These are phyloP conservation scores for Parafenestella ontariensis DNA, from an alignment of 2,329 filamentous ascomycete species.

Conservation along the genomic window DNA sequence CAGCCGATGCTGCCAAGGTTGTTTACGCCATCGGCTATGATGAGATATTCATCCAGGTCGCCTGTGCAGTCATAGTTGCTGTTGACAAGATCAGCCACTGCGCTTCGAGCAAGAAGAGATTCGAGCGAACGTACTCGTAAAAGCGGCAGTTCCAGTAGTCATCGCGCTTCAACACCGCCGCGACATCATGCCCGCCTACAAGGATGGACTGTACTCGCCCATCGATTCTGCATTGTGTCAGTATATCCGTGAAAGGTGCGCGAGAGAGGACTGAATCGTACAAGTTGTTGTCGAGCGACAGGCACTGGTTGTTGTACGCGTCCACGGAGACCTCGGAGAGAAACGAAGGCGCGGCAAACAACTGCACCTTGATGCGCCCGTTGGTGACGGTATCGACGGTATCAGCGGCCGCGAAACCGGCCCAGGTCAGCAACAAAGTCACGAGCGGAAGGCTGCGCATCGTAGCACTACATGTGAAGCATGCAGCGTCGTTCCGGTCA, in stretches of 20 bases:
- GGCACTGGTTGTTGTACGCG: slow-evolving; percentile 36
- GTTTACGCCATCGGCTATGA: slow-evolving; percentile 40
- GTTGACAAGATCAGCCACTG: slow-evolving; percentile 6
- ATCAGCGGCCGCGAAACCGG: slow-evolving; percentile 11
- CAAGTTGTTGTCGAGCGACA: slow-evolving; percentile 44
- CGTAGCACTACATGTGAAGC: slow-evolving; percentile 14
- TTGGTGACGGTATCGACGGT: slow-evolving; percentile 30
- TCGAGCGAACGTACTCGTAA: slow-evolving; percentile 37
- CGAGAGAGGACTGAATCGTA: slow-evolving; percentile 13
- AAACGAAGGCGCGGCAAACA: slow-evolving; percentile 44
- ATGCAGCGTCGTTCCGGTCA: not conserved
- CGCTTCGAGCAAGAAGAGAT: not conserved
- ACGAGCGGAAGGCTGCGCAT: slow-evolving; percentile 11
- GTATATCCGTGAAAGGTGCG: not conserved
- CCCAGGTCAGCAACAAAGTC: slow-evolving; percentile 9
- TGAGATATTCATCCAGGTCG: slow-evolving; percentile 25
- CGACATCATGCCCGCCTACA: slow-evolving; percentile 40
- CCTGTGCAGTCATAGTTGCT: slow-evolving; percentile 44
- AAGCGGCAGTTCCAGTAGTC: slow-evolving; percentile 46
- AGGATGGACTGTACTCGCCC: slow-evolving; percentile 41
- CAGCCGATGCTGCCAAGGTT: slow-evolving; percentile 40
- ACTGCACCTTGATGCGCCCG: slow-evolving; percentile 42
- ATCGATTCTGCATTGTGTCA: slow-evolving; percentile 36
- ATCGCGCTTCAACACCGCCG: slow-evolving; percentile 27
- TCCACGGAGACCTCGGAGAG: slow-evolving; percentile 42